A percentile compares a stretch with the other conserved stretches of the same genome.
Conservation (phyloP, 1,284 basidiomycete species). For the Tilletia indica region DNA sequence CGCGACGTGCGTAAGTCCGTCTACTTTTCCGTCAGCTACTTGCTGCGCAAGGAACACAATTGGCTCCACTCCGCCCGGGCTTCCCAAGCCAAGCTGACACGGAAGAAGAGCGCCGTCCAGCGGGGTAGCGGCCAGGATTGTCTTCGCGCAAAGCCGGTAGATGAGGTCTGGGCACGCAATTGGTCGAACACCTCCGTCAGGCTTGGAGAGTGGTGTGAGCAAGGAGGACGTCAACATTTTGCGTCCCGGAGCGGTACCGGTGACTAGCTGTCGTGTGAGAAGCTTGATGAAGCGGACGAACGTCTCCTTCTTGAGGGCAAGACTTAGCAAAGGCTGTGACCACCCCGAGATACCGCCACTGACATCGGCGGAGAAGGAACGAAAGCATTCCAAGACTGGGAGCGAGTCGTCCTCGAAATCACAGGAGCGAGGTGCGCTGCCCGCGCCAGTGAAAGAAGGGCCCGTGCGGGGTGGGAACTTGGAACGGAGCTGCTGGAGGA, state of each 20-base stretch:
- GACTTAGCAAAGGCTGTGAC: background rate
- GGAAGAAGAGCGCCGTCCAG: background rate
- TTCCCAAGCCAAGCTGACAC: background rate
- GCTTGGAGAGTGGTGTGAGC: constrained; percentile 3
- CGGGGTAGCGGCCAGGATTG: background rate
- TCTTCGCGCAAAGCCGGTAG: constrained; percentile 1
- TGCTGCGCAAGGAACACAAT: constrained; percentile 4
- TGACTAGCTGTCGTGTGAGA: background rate
- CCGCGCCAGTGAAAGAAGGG: background rate
- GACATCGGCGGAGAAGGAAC: background rate
- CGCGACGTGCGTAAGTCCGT: background rate
- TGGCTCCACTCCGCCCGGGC: background rate
- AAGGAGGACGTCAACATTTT: background rate
- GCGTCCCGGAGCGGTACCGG: background rate
- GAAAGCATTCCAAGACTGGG: background rate
- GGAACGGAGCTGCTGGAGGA: background rate
- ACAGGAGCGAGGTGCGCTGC: background rate
- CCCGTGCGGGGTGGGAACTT: background rate
- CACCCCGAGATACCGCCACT: constrained; percentile 5
- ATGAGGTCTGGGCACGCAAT: constrained; percentile 13
- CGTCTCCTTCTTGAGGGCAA: background rate
- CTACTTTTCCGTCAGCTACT: background rate
- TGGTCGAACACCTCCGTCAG: constrained; percentile 7
- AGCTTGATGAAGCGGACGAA: background rate
- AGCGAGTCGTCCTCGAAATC: background rate